Evolutionary conservation across 306 rosid species (phyloP), one percentile per base, ranked within the genome.

Genomic region (Acacia confusa): DNA sequence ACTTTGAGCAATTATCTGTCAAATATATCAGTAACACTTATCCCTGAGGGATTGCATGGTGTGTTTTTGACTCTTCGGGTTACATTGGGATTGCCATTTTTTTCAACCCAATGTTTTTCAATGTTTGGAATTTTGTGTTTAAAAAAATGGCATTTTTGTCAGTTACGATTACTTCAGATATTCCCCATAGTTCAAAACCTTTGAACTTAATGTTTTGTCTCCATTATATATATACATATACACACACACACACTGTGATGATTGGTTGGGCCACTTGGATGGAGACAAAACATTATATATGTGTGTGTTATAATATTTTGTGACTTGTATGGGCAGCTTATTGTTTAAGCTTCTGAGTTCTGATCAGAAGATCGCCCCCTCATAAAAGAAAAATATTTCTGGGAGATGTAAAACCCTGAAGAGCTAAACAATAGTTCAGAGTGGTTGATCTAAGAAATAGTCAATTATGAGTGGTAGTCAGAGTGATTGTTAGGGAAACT

Each of bases 1-100:
- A 70, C 32, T 32, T 4, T n/a, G 20, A 22, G 22, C 74, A 57
- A 57, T 57, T 8, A 8, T 57, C 4, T 0, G 9, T 20, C 9
- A 4, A 11, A 17, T 52, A 17, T 53, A 19, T 20, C 27, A 41
- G n/a, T 2, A 40, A 41, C 32, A 27, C 55, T 70, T 70, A 43
- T 70, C 74, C 32, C 3, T 3, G 11, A 12, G 28, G 30, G 19
- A 20, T 24, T 27, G 53, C 16, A 15, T 66, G 45, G 47, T 20
- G 47, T 43, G 74, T 12, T 34, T 57, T 70, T 70, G 74, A 70
- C 74, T 40, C 50, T 68, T 53, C 30, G 22, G n/a, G 55, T 43
- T 70, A 0, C 36, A 5, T n/a, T 12, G 74, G 74, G n/a, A 43
- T 41, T 41, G 12, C 12, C 47, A 43, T 43, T 70, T 67, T 48